A percentile compares a stretch with the other conserved stretches of the same genome.
These are phyloP conservation scores for Yamagishiella unicocca DNA, from an alignment of 139 green algal species.

Conservation along the genomic window DNA sequence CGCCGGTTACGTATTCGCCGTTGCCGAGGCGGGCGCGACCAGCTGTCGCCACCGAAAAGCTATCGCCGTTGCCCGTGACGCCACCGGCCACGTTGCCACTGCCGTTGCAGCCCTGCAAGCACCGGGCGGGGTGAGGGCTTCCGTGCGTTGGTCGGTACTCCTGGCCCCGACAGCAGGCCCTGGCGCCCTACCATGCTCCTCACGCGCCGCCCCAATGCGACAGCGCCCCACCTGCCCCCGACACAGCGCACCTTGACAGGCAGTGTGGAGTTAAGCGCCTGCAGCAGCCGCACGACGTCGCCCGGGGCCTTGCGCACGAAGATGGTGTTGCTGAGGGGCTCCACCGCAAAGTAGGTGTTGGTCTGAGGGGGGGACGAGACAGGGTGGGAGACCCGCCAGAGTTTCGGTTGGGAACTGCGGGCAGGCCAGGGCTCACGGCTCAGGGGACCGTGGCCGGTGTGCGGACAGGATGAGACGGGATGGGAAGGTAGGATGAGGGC, in stretches of 20 bases:
- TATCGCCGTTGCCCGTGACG: not conserved
- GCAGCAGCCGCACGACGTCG: conserved; percentile 36
- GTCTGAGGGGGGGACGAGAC: conserved; percentile 1
- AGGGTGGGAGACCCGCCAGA: too few relatives aligned
- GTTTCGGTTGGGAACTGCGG: too few relatives aligned
- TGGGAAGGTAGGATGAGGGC: too few relatives aligned
- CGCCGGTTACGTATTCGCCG: too few relatives aligned
- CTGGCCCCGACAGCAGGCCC: too few relatives aligned
- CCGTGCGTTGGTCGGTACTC: not conserved
- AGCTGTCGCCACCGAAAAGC: too few relatives aligned
- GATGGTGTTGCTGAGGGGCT: not conserved
- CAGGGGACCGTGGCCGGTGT: too few relatives aligned
- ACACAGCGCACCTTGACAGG: conserved; percentile 2
- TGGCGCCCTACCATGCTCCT: too few relatives aligned
- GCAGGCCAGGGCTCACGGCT: too few relatives aligned
- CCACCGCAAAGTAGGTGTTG: conserved; percentile 37
- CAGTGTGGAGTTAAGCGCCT: conserved; percentile 25
- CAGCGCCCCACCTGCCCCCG: not conserved
- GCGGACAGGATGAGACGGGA: too few relatives aligned
- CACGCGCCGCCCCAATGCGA: not conserved
- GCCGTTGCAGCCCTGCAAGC: not conserved
- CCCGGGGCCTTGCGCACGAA: conserved; percentile 34
- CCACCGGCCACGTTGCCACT: not conserved
- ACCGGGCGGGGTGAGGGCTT: not conserved
- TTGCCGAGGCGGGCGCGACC: too few relatives aligned